phyloP scores from a whole-genome alignment of 805 yeast species.

The Metschnikowia dekortorum region DNA sequence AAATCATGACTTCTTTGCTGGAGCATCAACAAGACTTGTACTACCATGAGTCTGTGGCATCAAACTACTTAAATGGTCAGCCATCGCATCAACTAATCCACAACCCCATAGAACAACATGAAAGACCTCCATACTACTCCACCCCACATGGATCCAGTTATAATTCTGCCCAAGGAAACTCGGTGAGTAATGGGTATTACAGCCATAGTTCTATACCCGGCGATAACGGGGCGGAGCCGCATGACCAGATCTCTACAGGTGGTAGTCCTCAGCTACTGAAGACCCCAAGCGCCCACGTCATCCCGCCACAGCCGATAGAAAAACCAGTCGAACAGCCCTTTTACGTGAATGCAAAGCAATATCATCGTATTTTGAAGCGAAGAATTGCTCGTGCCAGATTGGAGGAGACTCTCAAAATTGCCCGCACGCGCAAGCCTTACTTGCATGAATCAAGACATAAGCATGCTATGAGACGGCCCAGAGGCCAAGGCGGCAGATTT shows the following conservation, averaged over 20 bases:
- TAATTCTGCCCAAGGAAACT: constrained; percentile 13
- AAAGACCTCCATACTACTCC: constrained; percentile 23
- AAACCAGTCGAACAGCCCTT: constrained; percentile 74
- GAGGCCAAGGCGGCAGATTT: constrained; percentile 98
- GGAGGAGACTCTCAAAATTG: constrained; percentile 82
- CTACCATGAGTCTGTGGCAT: constrained; percentile 22
- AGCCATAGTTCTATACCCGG: constrained; percentile 9
- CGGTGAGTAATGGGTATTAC: constrained; percentile 12
- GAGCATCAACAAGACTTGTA: constrained; percentile 17
- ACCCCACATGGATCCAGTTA: constrained; percentile 8
- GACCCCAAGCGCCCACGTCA: constrained; percentile 8
- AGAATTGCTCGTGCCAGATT: constrained; percentile 90
- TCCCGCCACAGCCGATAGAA: constrained; percentile 9
- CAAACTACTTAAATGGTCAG: constrained; percentile 17
- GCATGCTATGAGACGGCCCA: constrained; percentile 98
- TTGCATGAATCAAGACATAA: constrained; percentile 95
- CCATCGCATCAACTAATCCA: constrained; percentile 14
- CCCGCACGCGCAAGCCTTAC: constrained; percentile 89
- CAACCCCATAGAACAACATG: constrained; percentile 11
- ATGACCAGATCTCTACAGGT: constrained; percentile 8
- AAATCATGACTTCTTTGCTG: constrained; percentile 19
- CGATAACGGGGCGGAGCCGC: constrained; percentile 7
- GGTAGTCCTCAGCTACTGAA: constrained; percentile 6
- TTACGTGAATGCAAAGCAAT: constrained; percentile 96
- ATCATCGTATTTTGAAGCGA: constrained; percentile 89